Evolutionary conservation across 2,329 filamentous ascomycete species (phyloP).

Genomic region (Epichloe gansuensis): DNA sequence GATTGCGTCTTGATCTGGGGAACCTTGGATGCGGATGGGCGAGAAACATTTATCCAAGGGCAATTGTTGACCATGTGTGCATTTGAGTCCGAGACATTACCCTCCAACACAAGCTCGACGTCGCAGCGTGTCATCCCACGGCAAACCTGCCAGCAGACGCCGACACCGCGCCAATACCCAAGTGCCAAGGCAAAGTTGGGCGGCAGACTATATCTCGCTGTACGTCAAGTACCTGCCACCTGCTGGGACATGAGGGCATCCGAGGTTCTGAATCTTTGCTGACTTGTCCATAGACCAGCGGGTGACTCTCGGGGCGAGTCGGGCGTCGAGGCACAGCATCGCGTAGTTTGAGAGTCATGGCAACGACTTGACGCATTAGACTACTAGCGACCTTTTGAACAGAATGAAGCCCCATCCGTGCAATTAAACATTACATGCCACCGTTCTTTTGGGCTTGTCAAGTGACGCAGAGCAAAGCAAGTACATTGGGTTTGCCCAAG

Average conservation of each 20-base stretch:
- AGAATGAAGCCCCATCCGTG: background rate
- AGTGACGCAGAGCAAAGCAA: background rate
- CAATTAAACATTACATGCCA: background rate
- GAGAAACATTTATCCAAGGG: too few species aligned
- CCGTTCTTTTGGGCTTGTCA: background rate
- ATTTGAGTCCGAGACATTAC: conserved; percentile 8
- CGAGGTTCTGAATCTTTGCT: background rate
- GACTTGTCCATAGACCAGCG: conserved; percentile 39
- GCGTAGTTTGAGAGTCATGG: conserved; percentile 63
- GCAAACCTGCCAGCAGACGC: conserved; percentile 55
- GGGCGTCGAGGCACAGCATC: conserved; percentile 54
- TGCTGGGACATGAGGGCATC: background rate
- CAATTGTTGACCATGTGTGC: too few species aligned
- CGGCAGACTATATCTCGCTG: conserved; percentile 58
- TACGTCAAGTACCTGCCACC: conserved; percentile 34
- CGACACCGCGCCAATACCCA: conserved; percentile 42
- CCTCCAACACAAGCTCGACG: conserved; percentile 54
- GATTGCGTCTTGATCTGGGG: conserved; percentile 6
- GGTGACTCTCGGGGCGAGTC: conserved; percentile 46
- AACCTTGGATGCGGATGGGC: too few species aligned
- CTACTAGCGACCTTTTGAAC: conserved; percentile 43
- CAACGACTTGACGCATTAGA: conserved; percentile 52
- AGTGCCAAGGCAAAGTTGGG: conserved; percentile 42
- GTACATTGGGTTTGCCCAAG: background rate
- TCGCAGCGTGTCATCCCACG: conserved; percentile 26